These are phyloP conservation scores for Brassica juncea DNA, from an alignment of 345 rosid species.

Conservation along the genomic window DNA sequence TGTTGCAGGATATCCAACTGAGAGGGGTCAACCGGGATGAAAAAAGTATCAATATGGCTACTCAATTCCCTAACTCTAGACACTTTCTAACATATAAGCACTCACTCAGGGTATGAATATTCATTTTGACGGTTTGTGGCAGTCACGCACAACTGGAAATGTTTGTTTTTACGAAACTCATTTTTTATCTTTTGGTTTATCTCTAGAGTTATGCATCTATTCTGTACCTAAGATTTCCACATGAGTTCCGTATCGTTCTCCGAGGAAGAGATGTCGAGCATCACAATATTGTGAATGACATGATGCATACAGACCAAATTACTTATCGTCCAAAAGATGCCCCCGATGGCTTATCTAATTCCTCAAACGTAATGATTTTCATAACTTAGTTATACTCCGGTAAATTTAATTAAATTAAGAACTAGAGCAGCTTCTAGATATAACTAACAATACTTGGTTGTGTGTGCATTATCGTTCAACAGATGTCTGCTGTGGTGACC, in stretches of 20 bases:
- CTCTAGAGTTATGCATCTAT: constrained; percentile 85
- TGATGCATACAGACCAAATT: constrained; percentile 70
- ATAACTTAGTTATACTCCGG: not conserved
- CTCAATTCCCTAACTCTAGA: constrained; percentile 69
- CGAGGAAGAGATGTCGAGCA: constrained; percentile 93
- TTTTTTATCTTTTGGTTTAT: not conserved
- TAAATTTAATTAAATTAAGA: not conserved
- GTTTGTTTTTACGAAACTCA: not conserved
- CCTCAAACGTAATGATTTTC: constrained; percentile 47
- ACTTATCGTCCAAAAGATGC: constrained; percentile 72
- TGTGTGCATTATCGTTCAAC: constrained; percentile 25
- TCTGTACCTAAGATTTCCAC: constrained; percentile 80
- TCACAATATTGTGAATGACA: constrained; percentile 94
- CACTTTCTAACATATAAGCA: constrained; percentile 85
- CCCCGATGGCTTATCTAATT: constrained; percentile 54
- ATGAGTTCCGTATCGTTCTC: constrained; percentile 74
- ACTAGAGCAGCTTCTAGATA: not conserved
- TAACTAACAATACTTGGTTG: constrained; percentile 23
- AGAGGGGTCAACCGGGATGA: constrained; percentile 95
- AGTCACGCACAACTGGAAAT: not conserved
- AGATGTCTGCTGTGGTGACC: constrained; percentile 78
- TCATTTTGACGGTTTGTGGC: no score
- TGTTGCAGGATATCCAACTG: constrained; percentile 88
- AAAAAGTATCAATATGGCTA: constrained; percentile 79
- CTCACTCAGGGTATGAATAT: constrained; percentile 78